Evolutionary conservation across 176 grass and related monocot genomes (phyloP).

Genomic region (Eragrostis curvula): DNA sequence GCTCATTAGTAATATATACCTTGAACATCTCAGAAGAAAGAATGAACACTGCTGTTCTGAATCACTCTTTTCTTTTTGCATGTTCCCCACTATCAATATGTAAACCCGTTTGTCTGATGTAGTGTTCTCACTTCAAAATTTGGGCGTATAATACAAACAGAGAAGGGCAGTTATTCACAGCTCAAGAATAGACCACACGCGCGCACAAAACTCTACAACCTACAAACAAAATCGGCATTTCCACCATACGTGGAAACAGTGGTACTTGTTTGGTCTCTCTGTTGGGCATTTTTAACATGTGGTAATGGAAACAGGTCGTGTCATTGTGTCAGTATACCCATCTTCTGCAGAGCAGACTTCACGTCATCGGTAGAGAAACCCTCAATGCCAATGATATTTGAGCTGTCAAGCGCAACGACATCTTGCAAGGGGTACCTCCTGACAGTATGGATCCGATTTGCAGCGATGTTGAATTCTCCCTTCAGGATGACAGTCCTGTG

Average conservation of each 20-base stretch:
- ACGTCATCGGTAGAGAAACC: constrained; percentile 52
- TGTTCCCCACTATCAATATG: constrained; percentile 12
- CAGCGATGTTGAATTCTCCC: constrained; percentile 66
- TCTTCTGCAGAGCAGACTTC: constrained; percentile 56
- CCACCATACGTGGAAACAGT: constrained; percentile 48
- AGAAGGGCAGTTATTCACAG: constrained; percentile 49
- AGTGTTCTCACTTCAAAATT: constrained; percentile 48
- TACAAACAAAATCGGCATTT: constrained; percentile 64
- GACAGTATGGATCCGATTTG: constrained; percentile 62
- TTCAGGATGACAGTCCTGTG: constrained; percentile 91
- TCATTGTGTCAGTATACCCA: constrained; percentile 47
- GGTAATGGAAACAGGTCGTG: not conserved
- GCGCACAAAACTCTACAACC: constrained; percentile 27
- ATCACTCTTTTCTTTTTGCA: not conserved
- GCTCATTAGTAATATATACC: too few relatives aligned
- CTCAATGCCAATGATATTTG: constrained; percentile 61
- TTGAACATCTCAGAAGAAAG: not conserved
- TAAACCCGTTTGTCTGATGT: not conserved
- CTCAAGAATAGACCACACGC: constrained; percentile 34
- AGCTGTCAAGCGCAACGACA: constrained; percentile 76
- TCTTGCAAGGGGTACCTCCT: constrained; percentile 80
- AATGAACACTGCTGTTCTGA: not conserved
- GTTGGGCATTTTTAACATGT: not conserved
- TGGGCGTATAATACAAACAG: constrained; percentile 34
- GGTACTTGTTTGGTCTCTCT: constrained; percentile 7